Percentiles rank a stretch among this genome's conserved stretches.
phyloP scores from a whole-genome alignment of 371 early-diverging fungal genomes.

The Mucor saturninus region DNA sequence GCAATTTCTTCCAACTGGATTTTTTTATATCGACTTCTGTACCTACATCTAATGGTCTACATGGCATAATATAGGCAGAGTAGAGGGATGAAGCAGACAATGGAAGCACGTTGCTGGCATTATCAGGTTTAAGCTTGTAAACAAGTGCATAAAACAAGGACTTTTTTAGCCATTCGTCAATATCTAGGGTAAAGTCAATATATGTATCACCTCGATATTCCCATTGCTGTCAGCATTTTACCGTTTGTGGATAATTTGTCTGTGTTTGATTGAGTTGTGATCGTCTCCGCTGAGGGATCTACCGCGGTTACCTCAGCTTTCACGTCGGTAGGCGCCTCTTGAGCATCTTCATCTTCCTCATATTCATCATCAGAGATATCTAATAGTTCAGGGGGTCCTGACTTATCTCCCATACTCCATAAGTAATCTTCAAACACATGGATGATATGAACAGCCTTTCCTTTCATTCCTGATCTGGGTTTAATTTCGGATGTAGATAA shows the following conservation, averaged over 20 bases:
- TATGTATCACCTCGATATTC: not conserved
- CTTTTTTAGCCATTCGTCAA: constrained; percentile 63
- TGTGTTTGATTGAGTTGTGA: not conserved
- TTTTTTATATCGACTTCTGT: constrained; percentile 71
- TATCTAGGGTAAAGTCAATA: constrained; percentile 38
- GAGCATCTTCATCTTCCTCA: constrained; percentile 35
- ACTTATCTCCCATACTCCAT: constrained; percentile 72
- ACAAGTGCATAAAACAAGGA: constrained; percentile 67
- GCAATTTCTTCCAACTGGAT: constrained; percentile 75
- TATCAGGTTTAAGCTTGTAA: constrained; percentile 61
- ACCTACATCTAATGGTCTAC: constrained; percentile 58
- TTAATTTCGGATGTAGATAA: constrained; percentile 50
- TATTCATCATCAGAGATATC: constrained; percentile 31
- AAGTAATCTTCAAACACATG: constrained; percentile 72
- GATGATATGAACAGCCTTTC: constrained; percentile 72
- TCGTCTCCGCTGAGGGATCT: not conserved
- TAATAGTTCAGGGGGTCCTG: constrained; percentile 54
- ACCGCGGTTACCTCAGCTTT: not conserved
- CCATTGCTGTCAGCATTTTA: not conserved
- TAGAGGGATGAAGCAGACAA: constrained; percentile 69
- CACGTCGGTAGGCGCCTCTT: not conserved
- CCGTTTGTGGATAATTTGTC: constrained; percentile 23
- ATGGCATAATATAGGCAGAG: constrained; percentile 66
- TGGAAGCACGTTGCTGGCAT: constrained; percentile 56
- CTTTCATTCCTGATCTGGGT: constrained; percentile 64